phyloP scores from a whole-genome alignment of 2,329 filamentous ascomycete species.

The Hypocrella siamensis region DNA sequence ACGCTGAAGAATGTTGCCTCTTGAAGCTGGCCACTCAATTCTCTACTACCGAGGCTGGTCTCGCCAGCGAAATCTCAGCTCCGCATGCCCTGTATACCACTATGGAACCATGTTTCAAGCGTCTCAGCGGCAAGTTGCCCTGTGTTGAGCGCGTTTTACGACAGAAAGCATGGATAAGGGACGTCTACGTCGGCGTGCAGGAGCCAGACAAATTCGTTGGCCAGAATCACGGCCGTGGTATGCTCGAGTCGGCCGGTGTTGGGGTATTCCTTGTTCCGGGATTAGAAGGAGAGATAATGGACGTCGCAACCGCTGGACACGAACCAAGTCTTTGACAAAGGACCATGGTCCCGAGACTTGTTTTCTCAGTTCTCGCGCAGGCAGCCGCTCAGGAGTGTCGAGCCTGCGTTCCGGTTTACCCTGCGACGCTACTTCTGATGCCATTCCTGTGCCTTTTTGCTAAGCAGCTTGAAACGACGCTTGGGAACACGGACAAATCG shows the following conservation, averaged over 20 bases:
- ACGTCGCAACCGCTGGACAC: slow-evolving; percentile 74
- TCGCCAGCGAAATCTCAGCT: slow-evolving; percentile 24
- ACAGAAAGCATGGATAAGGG: slow-evolving; percentile 46
- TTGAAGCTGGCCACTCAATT: slow-evolving; percentile 47
- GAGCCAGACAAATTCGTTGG: slow-evolving; percentile 87
- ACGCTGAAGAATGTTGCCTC: slow-evolving; percentile 88
- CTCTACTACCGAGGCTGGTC: slow-evolving; percentile 33
- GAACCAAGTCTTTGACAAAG: slow-evolving; percentile 5
- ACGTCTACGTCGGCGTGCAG: slow-evolving; percentile 73
- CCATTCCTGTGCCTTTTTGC: no score
- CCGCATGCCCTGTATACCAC: slow-evolving; percentile 63
- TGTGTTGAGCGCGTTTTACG: slow-evolving; percentile 68
- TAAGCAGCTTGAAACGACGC: no score
- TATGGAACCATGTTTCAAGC: slow-evolving; percentile 69
- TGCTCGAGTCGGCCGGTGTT: slow-evolving; percentile 58
- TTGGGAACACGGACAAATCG: no score
- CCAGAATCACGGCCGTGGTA: slow-evolving; percentile 58
- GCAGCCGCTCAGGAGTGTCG: no score
- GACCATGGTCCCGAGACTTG: neutral
- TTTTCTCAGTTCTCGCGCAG: neutral
- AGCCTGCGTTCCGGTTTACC: no score
- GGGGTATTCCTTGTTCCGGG: slow-evolving; percentile 58
- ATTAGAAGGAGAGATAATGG: slow-evolving; percentile 65
- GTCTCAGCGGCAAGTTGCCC: slow-evolving; percentile 57
- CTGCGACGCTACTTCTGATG: no score